Evolutionary conservation across 108 stramenopile genomes (phyloP), one percentile per base, ranked within the genome.

Genomic region (Cyclotella cryptica): DNA sequence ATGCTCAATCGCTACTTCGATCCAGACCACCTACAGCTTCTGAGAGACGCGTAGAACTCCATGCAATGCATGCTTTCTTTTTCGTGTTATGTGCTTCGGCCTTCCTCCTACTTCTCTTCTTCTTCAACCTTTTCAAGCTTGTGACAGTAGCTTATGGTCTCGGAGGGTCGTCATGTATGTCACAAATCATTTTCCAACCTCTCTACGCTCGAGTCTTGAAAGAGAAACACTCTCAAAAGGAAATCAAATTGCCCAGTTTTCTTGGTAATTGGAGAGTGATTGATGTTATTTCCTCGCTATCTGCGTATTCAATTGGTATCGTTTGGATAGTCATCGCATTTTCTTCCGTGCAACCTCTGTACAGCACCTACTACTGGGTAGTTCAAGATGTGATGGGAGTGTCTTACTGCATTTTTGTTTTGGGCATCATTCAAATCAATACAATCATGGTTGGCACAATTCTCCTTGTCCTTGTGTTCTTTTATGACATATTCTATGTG

Each of bases 401-500:
- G 17, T 91, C 91, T 84, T 92, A 95, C 70, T 97, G 96, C 87
- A 87, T 95, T 59, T 52, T 88, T 18, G 92, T 98, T 47, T 69
- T 98, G 70, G 63, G 84, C 27, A 22, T 93, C 11, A 87, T 98
- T 62, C 87, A 89, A 66, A 85, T 98, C 69, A 89, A 91, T 57
- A 85, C 70, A 29, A 87, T 93, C 49, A 89, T 86, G 84, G 93
- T 98, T 19, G 96, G 96, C 19, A 59, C 92, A 0, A 77, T 94
- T 11, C 61, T 97, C 41, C 80, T 98, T 60, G 66, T 89, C 43
- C 57, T 90, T 17, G 91, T 92, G 0, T 94, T 94, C 53, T 72
- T 95, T 53, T 98, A 98, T 85, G 95, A 97, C 75, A 93, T 98
- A 24, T 97, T 98, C 71, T 97, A 93, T 77, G 96, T 98, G 70